Conservation (phyloP, 331 rosid species). For the Pyrus hybrid region DNA sequence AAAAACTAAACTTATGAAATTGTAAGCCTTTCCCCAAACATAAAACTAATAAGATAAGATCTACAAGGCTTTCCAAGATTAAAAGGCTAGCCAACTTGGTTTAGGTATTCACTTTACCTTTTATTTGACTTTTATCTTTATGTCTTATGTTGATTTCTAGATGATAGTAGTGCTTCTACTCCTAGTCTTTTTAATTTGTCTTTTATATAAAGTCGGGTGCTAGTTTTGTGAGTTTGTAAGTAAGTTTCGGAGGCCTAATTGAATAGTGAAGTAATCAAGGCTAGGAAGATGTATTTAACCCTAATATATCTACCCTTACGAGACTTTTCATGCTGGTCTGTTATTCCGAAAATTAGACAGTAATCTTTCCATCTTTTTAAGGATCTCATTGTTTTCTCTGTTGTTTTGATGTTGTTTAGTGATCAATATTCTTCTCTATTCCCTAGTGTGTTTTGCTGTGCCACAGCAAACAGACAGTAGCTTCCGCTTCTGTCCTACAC, state of each 20-base stretch:
- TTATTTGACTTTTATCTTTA: background rate
- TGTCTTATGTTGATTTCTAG: background rate
- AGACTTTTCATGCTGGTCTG: background rate
- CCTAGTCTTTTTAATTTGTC: background rate
- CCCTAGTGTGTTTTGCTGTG: background rate
- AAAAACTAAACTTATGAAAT: background rate
- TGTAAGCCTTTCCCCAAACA: background rate
- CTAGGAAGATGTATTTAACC: background rate
- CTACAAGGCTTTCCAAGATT: background rate
- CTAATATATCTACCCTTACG: background rate
- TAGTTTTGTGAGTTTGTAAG: background rate
- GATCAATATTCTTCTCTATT: background rate
- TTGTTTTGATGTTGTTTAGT: background rate
- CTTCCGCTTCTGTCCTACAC: background rate
- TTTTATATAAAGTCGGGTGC: no score
- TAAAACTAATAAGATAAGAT: background rate
- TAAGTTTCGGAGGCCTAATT: background rate
- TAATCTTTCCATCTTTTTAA: background rate
- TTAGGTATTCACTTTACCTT: background rate
- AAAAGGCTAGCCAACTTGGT: background rate
- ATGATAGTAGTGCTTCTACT: background rate
- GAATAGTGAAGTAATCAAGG: background rate
- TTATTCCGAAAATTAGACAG: background rate
- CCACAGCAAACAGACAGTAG: background rate
- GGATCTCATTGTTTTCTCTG: background rate